Percentiles rank a stretch among this genome's conserved stretches.
Conservation (phyloP, 2,329 filamentous ascomycete genomes). For the Arthrobotrys musiformis region DNA sequence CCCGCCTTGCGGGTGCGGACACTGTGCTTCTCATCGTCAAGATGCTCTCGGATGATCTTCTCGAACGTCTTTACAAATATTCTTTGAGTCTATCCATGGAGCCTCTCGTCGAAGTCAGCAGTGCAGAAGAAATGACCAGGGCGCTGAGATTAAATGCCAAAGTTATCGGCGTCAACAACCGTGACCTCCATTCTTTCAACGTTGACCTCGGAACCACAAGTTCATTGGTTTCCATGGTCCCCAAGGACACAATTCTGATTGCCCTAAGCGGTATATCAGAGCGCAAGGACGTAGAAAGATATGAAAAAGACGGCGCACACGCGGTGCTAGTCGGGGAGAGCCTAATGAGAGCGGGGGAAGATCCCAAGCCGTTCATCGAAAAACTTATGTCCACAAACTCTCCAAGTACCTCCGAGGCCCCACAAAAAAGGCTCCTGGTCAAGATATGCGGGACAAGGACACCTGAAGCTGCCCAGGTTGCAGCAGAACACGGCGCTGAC, state of each 20-base stretch:
- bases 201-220: slow-evolving; percentile 94
- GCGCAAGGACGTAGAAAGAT: slow-evolving; percentile 85
- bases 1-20: slow-evolving; percentile 89
- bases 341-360: slow-evolving; percentile 83
- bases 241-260: slow-evolving; percentile 85
- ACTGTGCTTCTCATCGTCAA: slow-evolving; percentile 97
- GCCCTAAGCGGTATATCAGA: slow-evolving; percentile 94
- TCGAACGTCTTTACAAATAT: slow-evolving; percentile 85
- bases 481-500: slow-evolving; percentile 87
- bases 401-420: slow-evolving; percentile 57
- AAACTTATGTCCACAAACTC: slow-evolving; percentile 75
- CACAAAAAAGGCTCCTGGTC: slow-evolving; percentile 71
- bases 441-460: slow-evolving; percentile 96
- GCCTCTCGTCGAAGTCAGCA: slow-evolving; percentile 96
- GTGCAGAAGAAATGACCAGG: slow-evolving; percentile 87
- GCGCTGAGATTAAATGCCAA: slow-evolving; percentile 87
- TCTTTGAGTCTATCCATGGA: slow-evolving; percentile 94
- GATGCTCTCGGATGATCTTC: slow-evolving; percentile 82
- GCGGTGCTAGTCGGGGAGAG: slow-evolving; percentile 95
- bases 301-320: slow-evolving; percentile 87
- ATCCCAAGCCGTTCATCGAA: slow-evolving; percentile 84
- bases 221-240: slow-evolving; percentile 85
- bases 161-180: slow-evolving; percentile 97
- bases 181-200: slow-evolving; percentile 94
- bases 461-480: slow-evolving; percentile 79